Percentiles rank a stretch among this genome's conserved stretches.
These are phyloP conservation scores for Termitomyces sp. DNA, from an alignment of 768 basidiomycete genomes.

Conservation along the genomic window DNA sequence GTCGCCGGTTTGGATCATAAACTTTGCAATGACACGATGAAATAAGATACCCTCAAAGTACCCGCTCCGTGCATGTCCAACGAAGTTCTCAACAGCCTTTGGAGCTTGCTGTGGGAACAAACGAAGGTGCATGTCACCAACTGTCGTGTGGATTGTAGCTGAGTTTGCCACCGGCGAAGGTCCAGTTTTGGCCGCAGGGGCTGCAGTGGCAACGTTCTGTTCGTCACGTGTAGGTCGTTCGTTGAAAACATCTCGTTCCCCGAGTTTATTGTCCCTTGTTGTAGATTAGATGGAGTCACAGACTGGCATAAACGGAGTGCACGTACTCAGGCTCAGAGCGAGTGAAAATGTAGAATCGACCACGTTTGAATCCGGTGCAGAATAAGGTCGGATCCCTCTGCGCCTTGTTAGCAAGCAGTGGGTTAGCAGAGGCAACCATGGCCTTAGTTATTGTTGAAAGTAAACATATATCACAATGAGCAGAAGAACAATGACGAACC, in stretches of 20 bases:
- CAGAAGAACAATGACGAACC: slow-evolving; percentile 34
- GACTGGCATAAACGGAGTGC: background rate
- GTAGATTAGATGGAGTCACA: background rate
- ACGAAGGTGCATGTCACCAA: slow-evolving; percentile 88
- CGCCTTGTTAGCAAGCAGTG: slow-evolving; percentile 82
- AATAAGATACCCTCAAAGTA: slow-evolving; percentile 94
- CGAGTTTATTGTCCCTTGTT: slow-evolving; percentile 73
- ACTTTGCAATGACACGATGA: slow-evolving; percentile 97
- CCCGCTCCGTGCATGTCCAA: slow-evolving; percentile 82
- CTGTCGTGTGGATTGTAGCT: slow-evolving; percentile 91
- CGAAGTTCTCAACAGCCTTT: slow-evolving; percentile 97
- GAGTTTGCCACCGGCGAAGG: slow-evolving; percentile 71
- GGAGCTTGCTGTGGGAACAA: slow-evolving; percentile 91
- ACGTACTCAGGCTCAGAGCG: slow-evolving; percentile 85
- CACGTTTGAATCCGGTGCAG: slow-evolving; percentile 89
- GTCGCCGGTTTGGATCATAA: slow-evolving; percentile 97
- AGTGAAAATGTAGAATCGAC: slow-evolving; percentile 93
- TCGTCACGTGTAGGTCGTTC: slow-evolving; percentile 97
- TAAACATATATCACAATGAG: background rate
- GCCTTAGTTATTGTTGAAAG: slow-evolving; percentile 43
- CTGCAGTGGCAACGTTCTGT: slow-evolving; percentile 74
- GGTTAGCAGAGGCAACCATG: slow-evolving; percentile 95
- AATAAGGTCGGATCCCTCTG: slow-evolving; percentile 87
- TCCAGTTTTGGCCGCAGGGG: slow-evolving; percentile 40
- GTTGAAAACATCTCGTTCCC: slow-evolving; percentile 96